phyloP scores from a whole-genome alignment of 495 filamentous ascomycete species.

The Penicillium chermesinum region DNA sequence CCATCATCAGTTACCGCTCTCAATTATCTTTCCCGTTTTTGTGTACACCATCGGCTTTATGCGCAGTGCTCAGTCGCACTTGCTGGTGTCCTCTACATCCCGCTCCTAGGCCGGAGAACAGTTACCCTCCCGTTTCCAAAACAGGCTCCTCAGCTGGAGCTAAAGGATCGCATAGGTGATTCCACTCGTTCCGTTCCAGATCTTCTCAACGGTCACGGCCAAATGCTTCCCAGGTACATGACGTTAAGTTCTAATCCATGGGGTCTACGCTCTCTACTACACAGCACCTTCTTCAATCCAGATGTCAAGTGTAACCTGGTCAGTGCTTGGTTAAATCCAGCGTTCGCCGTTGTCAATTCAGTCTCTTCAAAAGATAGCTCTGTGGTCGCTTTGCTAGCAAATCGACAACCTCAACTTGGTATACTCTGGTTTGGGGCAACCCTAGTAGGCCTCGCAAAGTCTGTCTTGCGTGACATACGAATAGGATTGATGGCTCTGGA shows the following conservation, averaged over 20 bases:
- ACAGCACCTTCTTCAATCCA: conserved; percentile 24
- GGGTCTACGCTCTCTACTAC: conserved; percentile 25
- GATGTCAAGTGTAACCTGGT: conserved; percentile 28
- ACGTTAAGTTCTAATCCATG: conserved; percentile 21
- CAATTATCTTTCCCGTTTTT: conserved; percentile 26
- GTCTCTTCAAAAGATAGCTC: conserved; percentile 2
- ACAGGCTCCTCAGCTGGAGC: background rate
- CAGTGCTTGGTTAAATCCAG: conserved; percentile 29
- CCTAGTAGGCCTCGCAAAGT: conserved; percentile 12
- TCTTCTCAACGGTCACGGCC: conserved; percentile 10
- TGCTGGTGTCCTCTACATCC: conserved; percentile 23
- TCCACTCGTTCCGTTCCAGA: conserved; percentile 7
- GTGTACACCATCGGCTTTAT: conserved; percentile 19
- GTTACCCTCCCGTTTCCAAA: conserved; percentile 20
- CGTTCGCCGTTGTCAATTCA: conserved; percentile 21
- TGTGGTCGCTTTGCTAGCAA: conserved; percentile 11
- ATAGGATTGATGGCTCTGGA: conserved; percentile 18
- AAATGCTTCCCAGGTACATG: conserved; percentile 22
- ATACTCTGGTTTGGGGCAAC: conserved; percentile 27
- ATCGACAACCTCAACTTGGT: conserved; percentile 14
- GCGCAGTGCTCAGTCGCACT: conserved; percentile 26
- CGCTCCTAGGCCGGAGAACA: conserved; percentile 10
- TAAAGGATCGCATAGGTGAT: background rate
- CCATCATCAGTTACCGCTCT: conserved; percentile 18
- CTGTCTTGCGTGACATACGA: conserved; percentile 14